Conservation (phyloP, 805 yeast genomes). For the Wickerhamiella dianesei region DNA sequence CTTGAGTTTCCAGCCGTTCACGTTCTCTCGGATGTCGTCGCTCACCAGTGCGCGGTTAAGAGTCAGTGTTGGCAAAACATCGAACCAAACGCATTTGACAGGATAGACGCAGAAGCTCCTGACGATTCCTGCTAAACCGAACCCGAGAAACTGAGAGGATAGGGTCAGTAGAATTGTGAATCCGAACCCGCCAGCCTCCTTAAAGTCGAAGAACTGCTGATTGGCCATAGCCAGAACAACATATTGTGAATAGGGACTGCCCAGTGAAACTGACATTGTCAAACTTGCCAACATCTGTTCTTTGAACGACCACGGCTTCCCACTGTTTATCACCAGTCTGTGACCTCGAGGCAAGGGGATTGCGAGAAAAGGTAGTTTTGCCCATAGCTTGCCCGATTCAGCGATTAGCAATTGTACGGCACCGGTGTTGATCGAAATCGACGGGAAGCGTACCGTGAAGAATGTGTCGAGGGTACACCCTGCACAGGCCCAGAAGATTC, state of each 20-base stretch:
- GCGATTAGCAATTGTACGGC: conserved; percentile 47
- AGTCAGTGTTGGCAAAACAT: conserved; percentile 34
- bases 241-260: conserved; percentile 32
- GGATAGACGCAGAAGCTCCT: conserved; percentile 46
- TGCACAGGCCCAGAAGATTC: conserved; percentile 36
- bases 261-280: conserved; percentile 17
- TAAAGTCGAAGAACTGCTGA: conserved; percentile 14
- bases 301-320: conserved; percentile 8
- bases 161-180: conserved; percentile 40
- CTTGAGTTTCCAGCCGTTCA: conserved; percentile 47
- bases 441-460: conserved; percentile 43
- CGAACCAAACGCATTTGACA: conserved; percentile 40
- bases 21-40: conserved; percentile 30
- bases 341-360: conserved; percentile 4
- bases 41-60: conserved; percentile 35
- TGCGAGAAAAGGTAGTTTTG: conserved; percentile 16
- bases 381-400: conserved; percentile 41
- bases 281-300: conserved; percentile 32
- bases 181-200: conserved; percentile 25
- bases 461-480: conserved; percentile 45
- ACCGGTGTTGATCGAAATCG: conserved; percentile 34
- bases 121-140: conserved; percentile 52
- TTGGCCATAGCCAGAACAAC: conserved; percentile 23
- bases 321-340: conserved; percentile 10
- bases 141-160: conserved; percentile 49